Percentiles rank a stretch among this genome's conserved stretches.
phyloP scores from a whole-genome alignment of 306 rosid genomes.

The Argentina anserina region DNA sequence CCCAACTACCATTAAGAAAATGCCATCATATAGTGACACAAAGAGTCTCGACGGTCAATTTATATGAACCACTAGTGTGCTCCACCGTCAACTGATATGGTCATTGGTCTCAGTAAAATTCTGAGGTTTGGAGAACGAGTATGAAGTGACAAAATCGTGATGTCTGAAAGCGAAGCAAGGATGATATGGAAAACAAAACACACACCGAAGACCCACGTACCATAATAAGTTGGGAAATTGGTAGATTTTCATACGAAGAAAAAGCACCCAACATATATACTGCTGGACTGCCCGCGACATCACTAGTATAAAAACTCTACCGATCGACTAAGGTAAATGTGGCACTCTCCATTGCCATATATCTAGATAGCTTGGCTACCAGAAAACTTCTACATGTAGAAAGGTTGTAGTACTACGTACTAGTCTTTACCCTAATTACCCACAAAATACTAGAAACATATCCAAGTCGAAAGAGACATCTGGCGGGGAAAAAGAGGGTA shows the following conservation, averaged over 20 bases:
- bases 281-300: no score
- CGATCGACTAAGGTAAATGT: not conserved
- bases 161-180: conserved; percentile 6
- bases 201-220: conserved; percentile 19
- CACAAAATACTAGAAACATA: conserved; percentile 8
- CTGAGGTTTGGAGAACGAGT: not conserved
- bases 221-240: conserved; percentile 25
- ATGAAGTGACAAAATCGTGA: not conserved
- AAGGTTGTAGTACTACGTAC: not conserved
- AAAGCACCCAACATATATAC: not conserved
- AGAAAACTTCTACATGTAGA: conserved; percentile 2
- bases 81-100: not conserved
- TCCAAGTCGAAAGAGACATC: conserved; percentile 21
- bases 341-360: not conserved
- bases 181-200: conserved; percentile 6
- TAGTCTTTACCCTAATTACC: not conserved
- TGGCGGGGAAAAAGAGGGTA: not conserved
- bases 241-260: not conserved
- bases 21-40: not conserved
- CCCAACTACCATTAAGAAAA: not conserved
- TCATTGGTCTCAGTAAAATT: not conserved
- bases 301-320: not conserved
- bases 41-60: not conserved
- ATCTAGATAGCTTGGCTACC: not conserved
- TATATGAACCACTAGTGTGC: not conserved